Percentiles rank a stretch among this genome's conserved stretches.
Evolutionary conservation across 305 asterid genomes (phyloP).

Genomic region (Lippia alba): DNA sequence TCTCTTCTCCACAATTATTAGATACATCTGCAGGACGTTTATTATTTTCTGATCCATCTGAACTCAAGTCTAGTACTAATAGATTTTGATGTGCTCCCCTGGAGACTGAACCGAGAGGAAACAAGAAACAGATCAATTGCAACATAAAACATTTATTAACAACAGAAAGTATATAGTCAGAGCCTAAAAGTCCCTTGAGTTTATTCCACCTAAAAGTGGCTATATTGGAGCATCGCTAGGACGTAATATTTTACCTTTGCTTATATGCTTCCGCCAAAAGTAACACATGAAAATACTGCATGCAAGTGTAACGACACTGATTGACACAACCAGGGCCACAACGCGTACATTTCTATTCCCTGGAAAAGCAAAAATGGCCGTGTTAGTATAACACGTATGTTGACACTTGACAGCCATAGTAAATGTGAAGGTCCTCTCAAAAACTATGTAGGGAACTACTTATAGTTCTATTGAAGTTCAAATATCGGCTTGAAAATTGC

Average conservation of each 20-base stretch:
- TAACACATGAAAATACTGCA: neutral
- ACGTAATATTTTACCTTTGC: neutral
- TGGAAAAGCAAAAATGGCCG: neutral
- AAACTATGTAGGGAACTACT: too few relatives aligned
- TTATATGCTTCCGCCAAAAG: neutral
- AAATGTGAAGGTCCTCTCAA: too few relatives aligned
- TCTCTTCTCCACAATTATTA: neutral
- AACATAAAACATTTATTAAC: neutral
- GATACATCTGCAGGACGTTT: neutral
- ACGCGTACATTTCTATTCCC: neutral
- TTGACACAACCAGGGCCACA: neutral
- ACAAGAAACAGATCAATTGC: neutral
- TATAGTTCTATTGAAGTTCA: too few relatives aligned
- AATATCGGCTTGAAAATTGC: neutral
- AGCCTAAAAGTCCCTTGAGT: too few relatives aligned
- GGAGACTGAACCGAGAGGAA: neutral
- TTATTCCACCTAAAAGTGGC: neutral
- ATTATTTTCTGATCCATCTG: neutral
- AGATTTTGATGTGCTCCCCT: conserved; percentile 5
- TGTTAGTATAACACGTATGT: neutral
- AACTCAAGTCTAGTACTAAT: conserved; percentile 2
- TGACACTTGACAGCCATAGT: too few relatives aligned
- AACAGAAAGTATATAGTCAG: too few relatives aligned
- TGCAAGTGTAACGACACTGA: neutral
- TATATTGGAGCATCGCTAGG: neutral